Base-by-base conservation (phyloP, 371 early-diverging fungal genomes). In the Hamiltosporidium tvaerminnensis region DNA sequence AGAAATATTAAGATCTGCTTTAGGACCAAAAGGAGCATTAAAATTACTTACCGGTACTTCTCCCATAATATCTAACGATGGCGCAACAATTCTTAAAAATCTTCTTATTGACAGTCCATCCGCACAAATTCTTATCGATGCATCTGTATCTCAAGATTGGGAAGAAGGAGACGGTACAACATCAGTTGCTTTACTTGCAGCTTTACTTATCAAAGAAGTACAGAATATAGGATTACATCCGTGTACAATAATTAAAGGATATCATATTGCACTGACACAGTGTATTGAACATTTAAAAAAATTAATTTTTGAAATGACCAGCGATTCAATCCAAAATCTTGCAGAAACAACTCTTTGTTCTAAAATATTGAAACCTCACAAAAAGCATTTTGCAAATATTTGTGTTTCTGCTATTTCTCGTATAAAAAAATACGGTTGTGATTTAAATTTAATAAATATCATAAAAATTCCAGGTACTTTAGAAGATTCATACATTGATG, bases 81-180 rank as follows among this genome's bases (percentile, higher is more conserved):
- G 99, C 56, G 99, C 99, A 14, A 96, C 96, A 38, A 94, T 98
- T 73, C 82, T 98, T 50, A 95, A 95, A 77, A 90, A 90, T 48
- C 89, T 96, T 65, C 86, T 88, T 14, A 83, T 96, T 47, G 93
- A 95, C 78, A 91, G 92, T 75, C 88, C 96, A 2, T 91, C 93
- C 39, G 96, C 97, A 64, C 91, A 92, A 80, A 90, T 98, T 12
- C 81, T 96, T 53, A 92, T 96, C 67, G 97, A 96, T 79, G 83
- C 96, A 38, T 96, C 99, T 56, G 89, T 90, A 63, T 90, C 92
- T 70, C 97, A 99, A 82, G 97, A 99, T 78, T 88, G 88, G 69
- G 95, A 96, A 81, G 96, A 96, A 3, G 99, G 99, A 23, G 99
- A 99, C 75, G 99, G 99, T 44, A 99, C 99, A 31, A 99, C 99